These are phyloP conservation scores for Starmerella khaoyaiensis DNA, from an alignment of 805 yeast species.

Conservation along the genomic window DNA sequence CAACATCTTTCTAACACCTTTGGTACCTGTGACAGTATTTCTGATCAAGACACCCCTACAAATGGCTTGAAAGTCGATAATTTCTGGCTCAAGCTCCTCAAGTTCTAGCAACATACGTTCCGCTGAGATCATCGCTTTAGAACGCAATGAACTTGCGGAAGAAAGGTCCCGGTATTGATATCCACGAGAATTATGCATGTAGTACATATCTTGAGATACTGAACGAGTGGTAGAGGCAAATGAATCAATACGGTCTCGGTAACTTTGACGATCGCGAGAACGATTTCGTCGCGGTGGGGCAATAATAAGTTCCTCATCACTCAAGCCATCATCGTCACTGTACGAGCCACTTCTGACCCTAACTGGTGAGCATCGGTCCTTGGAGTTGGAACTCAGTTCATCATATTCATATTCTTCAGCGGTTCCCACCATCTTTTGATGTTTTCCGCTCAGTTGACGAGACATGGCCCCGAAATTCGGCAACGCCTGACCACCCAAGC, in stretches of 20 bases:
- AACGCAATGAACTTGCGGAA: conserved; percentile 11
- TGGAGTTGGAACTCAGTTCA: too few relatives aligned
- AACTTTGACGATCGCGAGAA: neutral
- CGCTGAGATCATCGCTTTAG: conserved; percentile 22
- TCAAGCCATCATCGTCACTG: neutral
- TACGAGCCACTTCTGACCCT: neutral
- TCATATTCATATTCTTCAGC: conserved; percentile 1
- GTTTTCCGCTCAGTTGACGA: conserved; percentile 27
- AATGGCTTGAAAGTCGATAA: conserved; percentile 49
- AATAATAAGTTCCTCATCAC: conserved; percentile 4
- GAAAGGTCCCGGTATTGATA: conserved; percentile 13
- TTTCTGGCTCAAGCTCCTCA: conserved; percentile 26
- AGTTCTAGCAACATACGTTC: conserved; percentile 25
- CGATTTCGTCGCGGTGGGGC: conserved; percentile 14
- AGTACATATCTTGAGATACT: conserved; percentile 8
- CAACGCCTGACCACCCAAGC: conserved; percentile 48
- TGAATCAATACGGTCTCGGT: neutral
- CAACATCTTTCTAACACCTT: neutral
- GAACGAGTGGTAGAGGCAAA: neutral
- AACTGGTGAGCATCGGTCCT: neutral
- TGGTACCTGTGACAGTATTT: neutral
- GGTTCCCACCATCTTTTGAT: conserved; percentile 6
- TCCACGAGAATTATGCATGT: conserved; percentile 1
- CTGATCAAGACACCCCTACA: conserved; percentile 8
- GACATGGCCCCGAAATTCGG: conserved; percentile 62